phyloP scores from a whole-genome alignment of 1,284 basidiomycete genomes.

The Singerocomus inundabilis region DNA sequence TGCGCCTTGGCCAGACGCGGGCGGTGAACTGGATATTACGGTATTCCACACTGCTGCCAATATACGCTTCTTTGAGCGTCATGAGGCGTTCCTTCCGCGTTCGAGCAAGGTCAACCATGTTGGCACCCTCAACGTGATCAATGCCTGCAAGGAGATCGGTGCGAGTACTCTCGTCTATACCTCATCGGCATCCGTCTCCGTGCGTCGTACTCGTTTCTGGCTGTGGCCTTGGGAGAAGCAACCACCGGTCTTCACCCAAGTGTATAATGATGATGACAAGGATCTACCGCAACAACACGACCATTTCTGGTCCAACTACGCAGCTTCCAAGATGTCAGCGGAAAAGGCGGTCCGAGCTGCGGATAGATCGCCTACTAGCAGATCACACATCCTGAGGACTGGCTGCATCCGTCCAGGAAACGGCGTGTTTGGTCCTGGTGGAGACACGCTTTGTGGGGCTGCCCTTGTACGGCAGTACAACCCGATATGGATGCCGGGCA shows the following conservation, averaged over 20 bases:
- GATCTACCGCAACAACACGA: constrained; percentile 46
- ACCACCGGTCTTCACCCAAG: constrained; percentile 55
- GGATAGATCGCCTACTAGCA: constrained; percentile 41
- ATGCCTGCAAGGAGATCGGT: constrained; percentile 41
- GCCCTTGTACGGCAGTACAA: constrained; percentile 59
- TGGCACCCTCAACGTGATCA: constrained; percentile 63
- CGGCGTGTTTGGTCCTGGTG: constrained; percentile 69
- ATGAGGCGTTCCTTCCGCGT: constrained; percentile 44
- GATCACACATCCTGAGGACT: constrained; percentile 47
- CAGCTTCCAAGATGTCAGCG: constrained; percentile 53
- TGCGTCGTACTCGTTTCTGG: constrained; percentile 55
- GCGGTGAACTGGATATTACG: constrained; percentile 41
- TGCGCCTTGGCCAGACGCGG: constrained; percentile 55
- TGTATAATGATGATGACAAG: constrained; percentile 54
- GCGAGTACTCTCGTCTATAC: constrained; percentile 58
- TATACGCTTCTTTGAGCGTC: constrained; percentile 73
- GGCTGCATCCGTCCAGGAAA: constrained; percentile 75
- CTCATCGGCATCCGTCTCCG: constrained; percentile 56
- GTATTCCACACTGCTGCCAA: constrained; percentile 73
- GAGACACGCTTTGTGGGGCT: constrained; percentile 62
- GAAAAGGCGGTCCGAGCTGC: constrained; percentile 58
- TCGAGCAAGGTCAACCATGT: constrained; percentile 62
- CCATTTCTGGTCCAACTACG: constrained; percentile 72
- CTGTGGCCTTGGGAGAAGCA: constrained; percentile 70
- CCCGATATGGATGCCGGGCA: constrained; percentile 58